Evolutionary conservation across 305 asterid genomes (phyloP).

Genomic region (Solanum chacoense): DNA sequence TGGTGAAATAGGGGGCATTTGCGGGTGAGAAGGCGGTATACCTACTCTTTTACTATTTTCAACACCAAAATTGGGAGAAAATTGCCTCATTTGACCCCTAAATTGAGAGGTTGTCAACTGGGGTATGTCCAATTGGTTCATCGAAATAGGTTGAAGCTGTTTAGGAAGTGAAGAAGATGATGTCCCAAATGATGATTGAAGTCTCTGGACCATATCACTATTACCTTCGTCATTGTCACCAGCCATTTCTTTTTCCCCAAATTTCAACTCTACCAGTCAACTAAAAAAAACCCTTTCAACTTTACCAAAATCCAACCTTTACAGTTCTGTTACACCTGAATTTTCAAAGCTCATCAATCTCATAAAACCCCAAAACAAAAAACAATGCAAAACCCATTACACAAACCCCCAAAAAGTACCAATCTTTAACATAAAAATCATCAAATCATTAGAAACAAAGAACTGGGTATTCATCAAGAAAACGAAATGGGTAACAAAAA

Average conservation of each 20-base stretch:
- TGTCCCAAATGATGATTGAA: constrained; percentile 64
- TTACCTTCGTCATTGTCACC: constrained; percentile 52
- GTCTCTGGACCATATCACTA: constrained; percentile 38
- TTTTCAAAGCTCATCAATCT: background rate
- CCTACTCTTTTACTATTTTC: constrained; percentile 59
- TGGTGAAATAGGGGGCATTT: constrained; percentile 72
- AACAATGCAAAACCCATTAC: background rate
- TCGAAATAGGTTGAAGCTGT: constrained; percentile 20
- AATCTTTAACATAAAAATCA: background rate
- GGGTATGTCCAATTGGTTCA: constrained; percentile 56
- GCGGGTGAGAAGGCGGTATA: constrained; percentile 89
- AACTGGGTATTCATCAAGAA: background rate
- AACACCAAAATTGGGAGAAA: constrained; percentile 38
- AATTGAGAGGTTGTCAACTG: constrained; percentile 44
- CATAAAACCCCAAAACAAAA: background rate
- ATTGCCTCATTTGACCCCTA: constrained; percentile 47
- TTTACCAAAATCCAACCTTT: constrained; percentile 1
- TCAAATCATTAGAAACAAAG: background rate
- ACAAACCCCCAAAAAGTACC: background rate
- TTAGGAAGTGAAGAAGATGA: constrained; percentile 51
- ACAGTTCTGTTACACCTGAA: constrained; percentile 1
- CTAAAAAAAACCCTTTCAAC: background rate
- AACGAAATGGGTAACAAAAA: background rate
- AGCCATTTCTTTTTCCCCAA: constrained; percentile 28
- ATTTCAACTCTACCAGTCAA: background rate